phyloP scores from a whole-genome alignment of 345 rosid species.

The Diplotaxis tenuifolia region DNA sequence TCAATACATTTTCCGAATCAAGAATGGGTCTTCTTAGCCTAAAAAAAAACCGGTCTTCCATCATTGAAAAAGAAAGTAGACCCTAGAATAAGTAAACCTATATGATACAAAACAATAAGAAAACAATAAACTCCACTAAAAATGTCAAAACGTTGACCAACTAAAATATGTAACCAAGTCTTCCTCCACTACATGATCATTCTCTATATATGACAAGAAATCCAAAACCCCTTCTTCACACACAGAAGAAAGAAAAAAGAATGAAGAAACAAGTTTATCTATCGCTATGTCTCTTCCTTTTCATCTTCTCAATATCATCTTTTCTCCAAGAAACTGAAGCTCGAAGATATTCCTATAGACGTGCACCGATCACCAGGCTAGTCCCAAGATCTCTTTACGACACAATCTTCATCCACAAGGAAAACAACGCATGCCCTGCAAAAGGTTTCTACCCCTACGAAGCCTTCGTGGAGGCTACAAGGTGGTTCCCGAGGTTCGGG shows the following conservation, averaged over 20 bases:
- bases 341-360: background rate
- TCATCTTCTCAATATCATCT: conserved; percentile 26
- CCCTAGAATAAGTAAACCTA: background rate
- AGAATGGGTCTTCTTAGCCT: conserved; percentile 14
- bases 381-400: conserved; percentile 45
- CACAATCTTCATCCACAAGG: conserved; percentile 51
- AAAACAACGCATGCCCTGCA: conserved; percentile 51
- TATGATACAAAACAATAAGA: too few species aligned
- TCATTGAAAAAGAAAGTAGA: conserved; percentile 9
- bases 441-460: conserved; percentile 65
- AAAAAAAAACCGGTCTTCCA: too few species aligned
- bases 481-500: conserved; percentile 47
- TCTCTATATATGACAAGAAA: conserved; percentile 23
- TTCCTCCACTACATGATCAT: conserved; percentile 9
- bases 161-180: conserved; percentile 18
- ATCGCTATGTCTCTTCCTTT: conserved; percentile 29
- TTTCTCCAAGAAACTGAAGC: conserved; percentile 41
- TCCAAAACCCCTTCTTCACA: conserved; percentile 10
- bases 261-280: conserved; percentile 30
- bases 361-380: conserved; percentile 22
- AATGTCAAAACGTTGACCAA: conserved; percentile 32
- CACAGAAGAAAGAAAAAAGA: background rate
- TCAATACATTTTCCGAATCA: background rate
- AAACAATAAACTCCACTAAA: conserved; percentile 23
- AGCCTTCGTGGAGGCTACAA: conserved; percentile 59